Evolutionary conservation across 2,329 filamentous ascomycete species (phyloP).

Genomic region (Mariannaea elegans): DNA sequence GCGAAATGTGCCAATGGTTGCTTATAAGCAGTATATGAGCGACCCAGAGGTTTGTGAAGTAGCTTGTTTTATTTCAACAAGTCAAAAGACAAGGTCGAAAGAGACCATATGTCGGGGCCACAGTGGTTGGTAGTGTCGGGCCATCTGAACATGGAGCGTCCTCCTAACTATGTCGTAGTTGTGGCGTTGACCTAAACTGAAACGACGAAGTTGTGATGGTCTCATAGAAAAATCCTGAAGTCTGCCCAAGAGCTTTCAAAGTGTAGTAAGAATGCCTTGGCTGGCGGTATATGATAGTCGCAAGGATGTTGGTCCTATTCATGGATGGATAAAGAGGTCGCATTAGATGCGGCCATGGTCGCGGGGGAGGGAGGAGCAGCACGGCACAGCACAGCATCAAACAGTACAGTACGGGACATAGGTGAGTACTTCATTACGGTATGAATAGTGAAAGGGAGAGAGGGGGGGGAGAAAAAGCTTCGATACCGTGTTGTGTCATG

Average conservation of each 20-base stretch:
- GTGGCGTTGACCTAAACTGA: not conserved
- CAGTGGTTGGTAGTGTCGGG: not conserved
- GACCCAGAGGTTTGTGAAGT: no score
- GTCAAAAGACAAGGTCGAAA: not conserved
- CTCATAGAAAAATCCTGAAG: not conserved
- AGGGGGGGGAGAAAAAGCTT: not conserved
- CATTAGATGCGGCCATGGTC: not conserved
- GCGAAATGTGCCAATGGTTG: no score
- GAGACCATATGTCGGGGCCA: not conserved
- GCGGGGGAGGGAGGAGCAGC: not conserved
- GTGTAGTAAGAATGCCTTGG: conserved; percentile 1
- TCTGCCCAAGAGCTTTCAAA: not conserved
- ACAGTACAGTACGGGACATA: no score
- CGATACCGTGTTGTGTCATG: not conserved
- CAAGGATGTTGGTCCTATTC: not conserved
- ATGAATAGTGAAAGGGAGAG: not conserved
- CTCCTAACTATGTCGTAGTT: not conserved
- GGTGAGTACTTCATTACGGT: no score
- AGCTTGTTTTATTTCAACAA: no score
- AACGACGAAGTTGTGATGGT: not conserved
- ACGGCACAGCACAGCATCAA: not conserved
- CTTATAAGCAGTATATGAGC: no score
- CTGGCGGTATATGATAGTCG: conserved; percentile 23
- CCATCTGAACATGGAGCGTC: not conserved
- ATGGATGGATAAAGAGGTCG: not conserved